A percentile compares a stretch with the other conserved stretches of the same genome.
These are phyloP conservation scores for Populus simonii DNA, from an alignment of 345 rosid genomes.

Conservation along the genomic window DNA sequence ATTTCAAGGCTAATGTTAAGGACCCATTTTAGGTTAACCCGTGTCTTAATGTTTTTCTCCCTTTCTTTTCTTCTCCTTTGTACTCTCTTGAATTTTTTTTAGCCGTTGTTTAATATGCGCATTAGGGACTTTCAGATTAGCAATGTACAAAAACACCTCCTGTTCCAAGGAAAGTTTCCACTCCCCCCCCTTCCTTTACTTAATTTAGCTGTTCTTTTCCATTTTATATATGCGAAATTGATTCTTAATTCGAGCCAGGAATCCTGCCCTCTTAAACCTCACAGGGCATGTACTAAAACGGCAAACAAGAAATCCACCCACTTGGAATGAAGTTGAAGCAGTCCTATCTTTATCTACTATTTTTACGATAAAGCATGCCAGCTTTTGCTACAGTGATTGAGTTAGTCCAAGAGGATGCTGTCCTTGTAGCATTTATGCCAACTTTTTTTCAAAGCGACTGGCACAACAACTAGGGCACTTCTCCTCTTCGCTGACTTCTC, in stretches of 20 bases:
- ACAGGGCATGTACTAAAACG: constrained; percentile 32
- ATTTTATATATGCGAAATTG: constrained; percentile 23
- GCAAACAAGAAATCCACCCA: constrained; percentile 33
- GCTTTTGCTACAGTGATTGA: constrained; percentile 19
- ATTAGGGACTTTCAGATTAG: constrained; percentile 40
- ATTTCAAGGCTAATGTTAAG: constrained; percentile 39
- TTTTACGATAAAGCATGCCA: constrained; percentile 24
- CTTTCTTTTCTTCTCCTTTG: not conserved
- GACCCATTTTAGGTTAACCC: constrained; percentile 33
- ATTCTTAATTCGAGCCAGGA: constrained; percentile 43
- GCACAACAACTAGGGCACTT: not conserved
- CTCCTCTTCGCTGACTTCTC: not conserved
- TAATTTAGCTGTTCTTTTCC: not conserved
- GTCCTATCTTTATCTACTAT: constrained; percentile 5
- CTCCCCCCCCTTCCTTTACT: not conserved
- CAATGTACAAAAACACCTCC: constrained; percentile 62
- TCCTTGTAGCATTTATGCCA: not conserved
- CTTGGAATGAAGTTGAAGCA: constrained; percentile 9
- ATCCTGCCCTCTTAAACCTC: constrained; percentile 47
- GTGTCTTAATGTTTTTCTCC: constrained; percentile 12
- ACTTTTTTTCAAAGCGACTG: not conserved
- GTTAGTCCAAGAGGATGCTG: not conserved
- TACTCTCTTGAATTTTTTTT: constrained; percentile 10
- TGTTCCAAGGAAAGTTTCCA: constrained; percentile 33
- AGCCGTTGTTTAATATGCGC: constrained; percentile 39